Evolutionary conservation across 768 basidiomycete species (phyloP).

Genomic region (Boletus pseudopeckii): DNA sequence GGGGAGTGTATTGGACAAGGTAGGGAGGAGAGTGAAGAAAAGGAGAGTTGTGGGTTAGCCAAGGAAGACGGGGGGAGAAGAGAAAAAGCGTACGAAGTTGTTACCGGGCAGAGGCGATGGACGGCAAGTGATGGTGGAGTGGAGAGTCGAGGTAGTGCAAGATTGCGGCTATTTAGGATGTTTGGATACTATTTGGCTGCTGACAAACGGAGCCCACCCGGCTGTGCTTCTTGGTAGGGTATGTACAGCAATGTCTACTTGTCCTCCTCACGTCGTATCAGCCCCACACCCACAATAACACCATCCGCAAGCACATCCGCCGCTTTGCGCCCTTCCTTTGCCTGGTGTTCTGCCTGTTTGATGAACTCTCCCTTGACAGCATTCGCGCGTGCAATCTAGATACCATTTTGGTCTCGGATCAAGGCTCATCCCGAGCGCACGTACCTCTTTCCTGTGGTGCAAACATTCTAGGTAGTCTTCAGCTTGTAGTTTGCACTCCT

Average conservation of each 20-base stretch:
- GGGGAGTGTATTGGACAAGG: not conserved
- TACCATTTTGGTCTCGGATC: not conserved
- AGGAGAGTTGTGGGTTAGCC: not conserved
- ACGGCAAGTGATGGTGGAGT: conserved; percentile 27
- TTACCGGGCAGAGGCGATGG: not conserved
- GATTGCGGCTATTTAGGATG: conserved; percentile 34
- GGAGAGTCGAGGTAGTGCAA: conserved; percentile 16
- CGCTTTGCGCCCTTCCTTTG: conserved; percentile 66
- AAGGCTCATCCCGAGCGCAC: conserved; percentile 15
- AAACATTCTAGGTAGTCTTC: conserved; percentile 93
- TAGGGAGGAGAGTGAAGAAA: not conserved
- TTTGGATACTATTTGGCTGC: conserved; percentile 39
- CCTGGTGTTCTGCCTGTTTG: conserved; percentile 59
- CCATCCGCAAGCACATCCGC: conserved; percentile 72
- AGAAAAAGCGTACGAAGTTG: conserved; percentile 11
- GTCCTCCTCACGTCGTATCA: conserved; percentile 51
- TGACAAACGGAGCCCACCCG: conserved; percentile 22
- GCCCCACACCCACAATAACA: conserved; percentile 69
- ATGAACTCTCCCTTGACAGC: conserved; percentile 69
- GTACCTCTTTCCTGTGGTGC: conserved; percentile 84
- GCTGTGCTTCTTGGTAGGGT: conserved; percentile 19
- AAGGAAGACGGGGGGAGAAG: not conserved
- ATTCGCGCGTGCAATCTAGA: conserved; percentile 62
- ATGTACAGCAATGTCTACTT: not conserved
- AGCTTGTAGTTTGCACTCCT: conserved; percentile 63